These are phyloP conservation scores for Myxozyma neotropica DNA, from an alignment of 805 yeast genomes.

Conservation along the genomic window DNA sequence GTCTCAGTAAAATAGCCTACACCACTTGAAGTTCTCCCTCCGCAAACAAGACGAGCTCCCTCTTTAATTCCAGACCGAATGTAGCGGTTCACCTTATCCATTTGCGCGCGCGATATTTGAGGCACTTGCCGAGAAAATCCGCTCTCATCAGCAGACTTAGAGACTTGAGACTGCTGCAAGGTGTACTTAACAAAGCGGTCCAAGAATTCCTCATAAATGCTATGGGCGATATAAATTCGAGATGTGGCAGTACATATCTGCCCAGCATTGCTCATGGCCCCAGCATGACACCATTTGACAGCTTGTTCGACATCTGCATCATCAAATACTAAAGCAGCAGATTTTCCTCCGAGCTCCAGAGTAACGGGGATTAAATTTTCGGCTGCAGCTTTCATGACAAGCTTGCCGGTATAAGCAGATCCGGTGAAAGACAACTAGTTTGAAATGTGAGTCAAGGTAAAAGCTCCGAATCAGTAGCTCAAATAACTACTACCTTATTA, in stretches of 20 bases:
- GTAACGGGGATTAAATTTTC: constrained; percentile 75
- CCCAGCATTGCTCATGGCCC: constrained; percentile 91
- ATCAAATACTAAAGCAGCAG: constrained; percentile 83
- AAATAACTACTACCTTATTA: constrained; percentile 58
- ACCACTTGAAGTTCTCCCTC: constrained; percentile 59
- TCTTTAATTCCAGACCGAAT: constrained; percentile 75
- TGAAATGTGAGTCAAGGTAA: background rate
- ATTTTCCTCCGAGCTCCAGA: constrained; percentile 93
- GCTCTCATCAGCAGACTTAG: constrained; percentile 51
- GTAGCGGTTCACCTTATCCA: constrained; percentile 71
- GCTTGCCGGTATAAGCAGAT: constrained; percentile 84
- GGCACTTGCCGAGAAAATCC: constrained; percentile 78
- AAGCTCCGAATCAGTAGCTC: background rate
- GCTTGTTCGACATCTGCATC: constrained; percentile 83
- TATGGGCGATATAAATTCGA: constrained; percentile 83
- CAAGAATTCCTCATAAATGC: constrained; percentile 73
- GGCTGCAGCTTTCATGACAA: constrained; percentile 76
- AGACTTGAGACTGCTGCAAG: constrained; percentile 45
- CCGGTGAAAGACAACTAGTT: constrained; percentile 82
- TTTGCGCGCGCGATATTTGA: constrained; percentile 78
- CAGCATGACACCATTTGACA: constrained; percentile 69
- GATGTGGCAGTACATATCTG: constrained; percentile 96
- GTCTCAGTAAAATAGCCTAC: constrained; percentile 63
- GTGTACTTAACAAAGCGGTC: constrained; percentile 57
- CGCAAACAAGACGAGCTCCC: constrained; percentile 79